Conservation (phyloP, 495 filamentous ascomycete species). For the Lepidopterella palustris region DNA sequence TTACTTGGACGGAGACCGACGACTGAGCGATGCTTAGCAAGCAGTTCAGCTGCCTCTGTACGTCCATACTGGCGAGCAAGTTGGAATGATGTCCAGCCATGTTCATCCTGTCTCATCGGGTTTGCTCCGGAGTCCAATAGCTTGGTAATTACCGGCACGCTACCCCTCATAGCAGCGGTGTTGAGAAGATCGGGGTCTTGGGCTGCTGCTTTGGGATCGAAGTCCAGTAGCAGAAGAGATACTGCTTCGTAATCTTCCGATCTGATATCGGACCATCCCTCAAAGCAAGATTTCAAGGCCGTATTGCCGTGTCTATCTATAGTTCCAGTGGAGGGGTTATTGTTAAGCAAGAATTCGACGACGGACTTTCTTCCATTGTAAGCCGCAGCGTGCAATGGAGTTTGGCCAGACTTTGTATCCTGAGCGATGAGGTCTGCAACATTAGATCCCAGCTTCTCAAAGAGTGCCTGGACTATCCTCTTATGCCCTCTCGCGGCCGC, state of each 20-base stretch:
- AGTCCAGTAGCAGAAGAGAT: background rate
- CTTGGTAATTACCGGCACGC: background rate
- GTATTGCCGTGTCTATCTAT: background rate
- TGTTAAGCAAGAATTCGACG: background rate
- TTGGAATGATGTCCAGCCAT: background rate
- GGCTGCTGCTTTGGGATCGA: background rate
- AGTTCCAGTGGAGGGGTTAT: background rate
- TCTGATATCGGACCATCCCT: background rate
- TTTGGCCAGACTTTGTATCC: background rate
- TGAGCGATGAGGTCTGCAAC: background rate
- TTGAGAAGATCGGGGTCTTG: background rate
- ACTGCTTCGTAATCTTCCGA: background rate
- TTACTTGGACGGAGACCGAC: background rate
- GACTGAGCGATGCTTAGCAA: background rate
- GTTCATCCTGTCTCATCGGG: background rate
- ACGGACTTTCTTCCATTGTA: background rate
- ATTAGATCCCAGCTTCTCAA: background rate
- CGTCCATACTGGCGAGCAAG: background rate
- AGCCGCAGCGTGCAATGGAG: background rate
- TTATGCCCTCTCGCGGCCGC: background rate
- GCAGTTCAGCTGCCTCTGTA: background rate
- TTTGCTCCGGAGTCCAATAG: background rate
- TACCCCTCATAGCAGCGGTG: background rate
- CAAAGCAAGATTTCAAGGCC: background rate
- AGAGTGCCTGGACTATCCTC: background rate